phyloP scores from a whole-genome alignment of 768 basidiomycete species.

The Psilocybe sp. region DNA sequence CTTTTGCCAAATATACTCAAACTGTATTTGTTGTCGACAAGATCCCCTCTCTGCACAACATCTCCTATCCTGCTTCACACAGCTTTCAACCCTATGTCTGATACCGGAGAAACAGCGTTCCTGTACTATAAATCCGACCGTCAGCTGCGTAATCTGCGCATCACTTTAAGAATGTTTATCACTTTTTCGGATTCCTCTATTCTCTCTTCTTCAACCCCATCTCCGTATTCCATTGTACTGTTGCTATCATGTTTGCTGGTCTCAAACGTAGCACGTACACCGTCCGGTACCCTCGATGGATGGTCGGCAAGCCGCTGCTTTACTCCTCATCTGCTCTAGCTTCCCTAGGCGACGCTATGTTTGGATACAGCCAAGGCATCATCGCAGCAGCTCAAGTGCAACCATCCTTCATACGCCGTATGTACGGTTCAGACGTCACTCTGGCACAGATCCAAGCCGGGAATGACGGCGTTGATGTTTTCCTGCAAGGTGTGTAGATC shows the following conservation, averaged over 20 bases:
- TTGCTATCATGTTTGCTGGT: constrained; percentile 4
- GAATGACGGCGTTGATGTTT: constrained; percentile 42
- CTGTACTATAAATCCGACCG: too few species aligned
- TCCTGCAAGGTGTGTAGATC: constrained; percentile 37
- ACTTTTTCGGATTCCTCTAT: too few species aligned
- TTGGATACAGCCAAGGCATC: constrained; percentile 53
- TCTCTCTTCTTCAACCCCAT: too few species aligned
- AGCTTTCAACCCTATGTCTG: too few species aligned
- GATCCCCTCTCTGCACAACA: too few species aligned
- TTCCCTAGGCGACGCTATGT: constrained; percentile 56
- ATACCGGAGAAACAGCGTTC: too few species aligned
- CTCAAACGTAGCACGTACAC: constrained; percentile 28
- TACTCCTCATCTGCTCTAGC: constrained; percentile 50
- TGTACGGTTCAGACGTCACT: constrained; percentile 46
- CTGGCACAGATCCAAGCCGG: constrained; percentile 40
- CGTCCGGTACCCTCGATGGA: constrained; percentile 49
- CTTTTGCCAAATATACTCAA: too few species aligned
- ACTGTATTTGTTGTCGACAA: too few species aligned
- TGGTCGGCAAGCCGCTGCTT: constrained; percentile 46
- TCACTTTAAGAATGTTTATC: too few species aligned
- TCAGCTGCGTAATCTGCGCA: too few species aligned
- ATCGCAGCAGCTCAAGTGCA: constrained; percentile 52
- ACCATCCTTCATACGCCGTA: constrained; percentile 46
- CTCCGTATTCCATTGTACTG: not conserved
- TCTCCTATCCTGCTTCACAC: too few species aligned